phyloP scores from a whole-genome alignment of 2,329 filamentous ascomycete species.

The Curvularia hawaiiensis region DNA sequence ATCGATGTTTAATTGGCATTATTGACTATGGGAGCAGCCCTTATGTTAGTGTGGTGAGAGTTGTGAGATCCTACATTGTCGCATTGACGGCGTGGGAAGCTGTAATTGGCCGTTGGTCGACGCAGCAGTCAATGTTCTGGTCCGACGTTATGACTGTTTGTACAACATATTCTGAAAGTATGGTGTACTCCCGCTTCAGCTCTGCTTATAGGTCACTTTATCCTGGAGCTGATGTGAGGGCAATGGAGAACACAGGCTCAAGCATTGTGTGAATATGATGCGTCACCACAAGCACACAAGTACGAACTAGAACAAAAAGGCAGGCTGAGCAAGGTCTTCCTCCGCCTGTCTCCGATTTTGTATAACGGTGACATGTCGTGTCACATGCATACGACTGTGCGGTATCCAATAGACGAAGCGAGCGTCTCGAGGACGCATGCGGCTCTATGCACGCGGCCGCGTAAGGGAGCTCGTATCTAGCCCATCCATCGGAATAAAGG shows the following conservation, averaged over 20 bases:
- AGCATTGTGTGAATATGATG: not conserved
- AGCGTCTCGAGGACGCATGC: not conserved
- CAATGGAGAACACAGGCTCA: not conserved
- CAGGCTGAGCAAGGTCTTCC: not conserved
- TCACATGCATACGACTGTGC: not conserved
- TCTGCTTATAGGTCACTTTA: not conserved
- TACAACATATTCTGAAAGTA: not conserved
- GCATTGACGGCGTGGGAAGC: not conserved
- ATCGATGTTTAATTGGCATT: not conserved
- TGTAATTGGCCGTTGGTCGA: conserved; percentile 1
- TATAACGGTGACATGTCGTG: not conserved
- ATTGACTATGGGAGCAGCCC: not conserved
- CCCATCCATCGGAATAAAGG: not conserved
- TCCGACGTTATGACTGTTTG: no score
- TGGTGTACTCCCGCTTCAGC: not conserved
- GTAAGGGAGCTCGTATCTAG: not conserved
- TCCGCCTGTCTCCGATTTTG: not conserved
- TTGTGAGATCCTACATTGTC: not conserved
- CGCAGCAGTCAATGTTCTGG: not conserved
- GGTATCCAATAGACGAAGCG: not conserved
- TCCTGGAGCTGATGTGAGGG: not conserved
- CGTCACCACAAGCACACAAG: not conserved
- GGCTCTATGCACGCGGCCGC: not conserved
- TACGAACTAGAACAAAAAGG: not conserved
- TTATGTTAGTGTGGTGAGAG: not conserved